Base-by-base conservation (phyloP, 306 rosid species). In the Inga leiocalycina region DNA sequence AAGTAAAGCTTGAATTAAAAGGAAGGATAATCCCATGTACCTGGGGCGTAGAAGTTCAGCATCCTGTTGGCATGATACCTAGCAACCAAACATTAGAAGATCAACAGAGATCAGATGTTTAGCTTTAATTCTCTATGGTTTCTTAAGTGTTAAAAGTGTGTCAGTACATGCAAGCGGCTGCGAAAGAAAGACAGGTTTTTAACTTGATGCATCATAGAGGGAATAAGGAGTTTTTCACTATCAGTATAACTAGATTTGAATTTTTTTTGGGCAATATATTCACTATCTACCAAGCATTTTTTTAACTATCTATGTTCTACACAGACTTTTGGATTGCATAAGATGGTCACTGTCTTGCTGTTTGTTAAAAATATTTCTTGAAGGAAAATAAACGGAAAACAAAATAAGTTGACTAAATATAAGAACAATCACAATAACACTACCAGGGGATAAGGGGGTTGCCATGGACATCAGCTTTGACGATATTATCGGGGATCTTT, bases 41-140 rank as follows among this genome's bases (percentile, higher is more conserved):
- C 99, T 87, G 99, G 97, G 64, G 98, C 99, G 30, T 92, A 96
- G 91, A 96, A 94, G 90, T 97, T 96, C 89, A 96, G 76, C 99
- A 96, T 96, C 87, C 98, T 85, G 70, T 96, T 96, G 8, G 99
- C 99, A 86, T 96, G 99, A 86, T 89, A 93, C 98, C 98, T 94
- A 69, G n/a, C 20, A 79, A 70, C 54, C 69, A 76, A 59, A 4
- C 37, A 44, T 11, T 11, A 86, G 48, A 19, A 30, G 16, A 73
- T 76, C 19, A 56, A 45, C 17, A 81, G 39, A 24, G 43, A 45
- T 44, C 41, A 39, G 0, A 20, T 2, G 22, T 34, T 65, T 19
- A 61, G 79, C 56, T 27, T 32, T 22, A 20, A 43, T 34, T 24
- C 5, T 1, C 32, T 34, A 10, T 9, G 3, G 30, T 56, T 71